Evolutionary conservation across 108 stramenopile species (phyloP).

Genomic region (Nitzschia palea): DNA sequence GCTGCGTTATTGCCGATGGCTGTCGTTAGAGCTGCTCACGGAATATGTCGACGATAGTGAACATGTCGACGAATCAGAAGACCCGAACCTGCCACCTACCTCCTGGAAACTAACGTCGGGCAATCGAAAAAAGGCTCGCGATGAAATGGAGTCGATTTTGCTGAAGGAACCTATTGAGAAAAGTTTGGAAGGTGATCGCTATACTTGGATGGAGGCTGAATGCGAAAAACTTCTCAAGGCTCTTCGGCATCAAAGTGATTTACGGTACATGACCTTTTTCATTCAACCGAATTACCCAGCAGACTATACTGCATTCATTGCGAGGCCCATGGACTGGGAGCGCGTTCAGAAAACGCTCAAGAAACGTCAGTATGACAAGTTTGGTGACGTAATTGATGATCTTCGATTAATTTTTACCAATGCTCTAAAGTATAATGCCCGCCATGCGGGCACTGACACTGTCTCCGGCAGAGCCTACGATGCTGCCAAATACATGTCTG

Average conservation of each 20-base stretch:
- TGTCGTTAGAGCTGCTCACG: slow-evolving; percentile 71
- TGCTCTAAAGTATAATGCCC: slow-evolving; percentile 81
- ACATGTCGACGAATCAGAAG: slow-evolving; percentile 47
- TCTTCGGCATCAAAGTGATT: slow-evolving; percentile 73
- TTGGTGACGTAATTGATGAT: slow-evolving; percentile 70
- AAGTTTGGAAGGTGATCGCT: slow-evolving; percentile 72
- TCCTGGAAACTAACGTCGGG: slow-evolving; percentile 71
- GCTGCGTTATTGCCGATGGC: slow-evolving; percentile 79
- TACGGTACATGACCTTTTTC: slow-evolving; percentile 71
- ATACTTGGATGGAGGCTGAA: slow-evolving; percentile 77
- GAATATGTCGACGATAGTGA: slow-evolving; percentile 50
- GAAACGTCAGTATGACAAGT: slow-evolving; percentile 68
- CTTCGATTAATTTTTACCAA: slow-evolving; percentile 83
- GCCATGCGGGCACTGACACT: slow-evolving; percentile 43
- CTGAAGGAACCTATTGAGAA: slow-evolving; percentile 71
- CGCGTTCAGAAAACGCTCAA: slow-evolving; percentile 59
- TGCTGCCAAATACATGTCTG: slow-evolving; percentile 71
- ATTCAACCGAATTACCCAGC: slow-evolving; percentile 63
- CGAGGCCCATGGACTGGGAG: slow-evolving; percentile 86
- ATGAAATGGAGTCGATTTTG: slow-evolving; percentile 81
- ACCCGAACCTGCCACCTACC: slow-evolving; percentile 50
- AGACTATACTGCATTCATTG: slow-evolving; percentile 80
- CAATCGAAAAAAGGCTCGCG: slow-evolving; percentile 66
- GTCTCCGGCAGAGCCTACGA: slow-evolving; percentile 73
- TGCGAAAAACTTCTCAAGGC: slow-evolving; percentile 82